phyloP scores from a whole-genome alignment of 257 asterid species.

The Linderniella brevidens region DNA sequence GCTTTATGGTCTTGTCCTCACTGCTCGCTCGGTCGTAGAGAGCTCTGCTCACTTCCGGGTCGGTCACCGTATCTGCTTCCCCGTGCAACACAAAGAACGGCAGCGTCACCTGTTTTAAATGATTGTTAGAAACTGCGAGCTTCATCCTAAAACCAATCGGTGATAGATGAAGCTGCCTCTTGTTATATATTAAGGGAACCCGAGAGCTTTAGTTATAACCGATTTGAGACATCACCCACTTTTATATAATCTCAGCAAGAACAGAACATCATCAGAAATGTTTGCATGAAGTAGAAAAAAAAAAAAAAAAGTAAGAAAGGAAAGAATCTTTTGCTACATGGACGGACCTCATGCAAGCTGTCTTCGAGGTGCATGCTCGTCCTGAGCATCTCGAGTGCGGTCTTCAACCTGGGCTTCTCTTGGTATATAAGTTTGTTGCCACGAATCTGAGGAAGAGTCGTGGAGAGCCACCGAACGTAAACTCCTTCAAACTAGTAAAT shows the following conservation, averaged over 20 bases:
- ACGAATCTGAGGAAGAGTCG: slow-evolving; percentile 34
- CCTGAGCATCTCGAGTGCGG: slow-evolving; percentile 89
- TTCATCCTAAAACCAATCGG: background rate
- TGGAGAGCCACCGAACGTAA: background rate
- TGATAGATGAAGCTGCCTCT: too few species aligned
- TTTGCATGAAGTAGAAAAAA: too few species aligned
- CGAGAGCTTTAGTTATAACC: too few species aligned
- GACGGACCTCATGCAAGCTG: slow-evolving; percentile 59
- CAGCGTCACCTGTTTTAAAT: slow-evolving; percentile 44
- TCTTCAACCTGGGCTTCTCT: slow-evolving; percentile 73
- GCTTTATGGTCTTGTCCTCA: slow-evolving; percentile 63
- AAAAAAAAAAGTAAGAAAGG: too few species aligned
- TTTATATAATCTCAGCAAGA: too few species aligned
- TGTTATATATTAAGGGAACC: too few species aligned
- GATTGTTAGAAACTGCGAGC: background rate
- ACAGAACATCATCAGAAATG: too few species aligned
- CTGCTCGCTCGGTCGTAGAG: slow-evolving; percentile 57
- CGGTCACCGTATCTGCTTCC: slow-evolving; percentile 78
- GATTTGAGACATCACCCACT: too few species aligned
- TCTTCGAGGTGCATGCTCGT: slow-evolving; percentile 88
- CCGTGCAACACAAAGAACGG: slow-evolving; percentile 90
- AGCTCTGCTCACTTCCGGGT: slow-evolving; percentile 73
- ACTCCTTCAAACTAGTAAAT: too few species aligned
- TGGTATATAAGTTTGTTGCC: slow-evolving; percentile 70
- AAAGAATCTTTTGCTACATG: too few species aligned